Conservation (phyloP, 495 filamentous ascomycete genomes). For the Penicillium parvum region DNA sequence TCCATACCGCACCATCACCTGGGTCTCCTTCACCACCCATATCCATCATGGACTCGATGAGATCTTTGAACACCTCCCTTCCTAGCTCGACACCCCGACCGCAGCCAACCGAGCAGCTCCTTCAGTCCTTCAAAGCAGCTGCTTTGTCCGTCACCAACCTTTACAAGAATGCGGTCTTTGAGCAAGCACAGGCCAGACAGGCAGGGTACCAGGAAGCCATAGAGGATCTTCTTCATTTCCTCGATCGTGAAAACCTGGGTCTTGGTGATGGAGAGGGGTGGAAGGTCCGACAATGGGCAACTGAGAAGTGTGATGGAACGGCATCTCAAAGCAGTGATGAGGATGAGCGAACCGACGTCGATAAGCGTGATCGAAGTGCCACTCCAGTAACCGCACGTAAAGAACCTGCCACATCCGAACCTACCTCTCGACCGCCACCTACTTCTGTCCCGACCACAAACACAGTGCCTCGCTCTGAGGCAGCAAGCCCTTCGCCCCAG, state of each 20-base stretch:
- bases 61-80: conserved; percentile 65
- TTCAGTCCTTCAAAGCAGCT: conserved; percentile 85
- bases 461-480: conserved; percentile 26
- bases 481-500: conserved; percentile 19
- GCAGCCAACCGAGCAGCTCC: conserved; percentile 72
- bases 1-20: background rate
- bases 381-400: conserved; percentile 60
- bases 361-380: conserved; percentile 51
- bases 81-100: conserved; percentile 47
- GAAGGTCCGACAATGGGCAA: conserved; percentile 78
- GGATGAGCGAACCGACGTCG: conserved; percentile 52
- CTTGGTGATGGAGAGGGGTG: conserved; percentile 75
- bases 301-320: conserved; percentile 66
- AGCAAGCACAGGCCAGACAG: conserved; percentile 65
- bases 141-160: conserved; percentile 94
- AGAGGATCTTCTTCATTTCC: conserved; percentile 78
- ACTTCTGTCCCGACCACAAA: conserved; percentile 35
- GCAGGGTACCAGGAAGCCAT: conserved; percentile 93
- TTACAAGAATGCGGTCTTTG: conserved; percentile 81
- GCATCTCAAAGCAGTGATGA: conserved; percentile 65
- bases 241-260: conserved; percentile 76
- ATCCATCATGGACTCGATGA: conserved; percentile 66
- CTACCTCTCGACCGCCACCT: conserved; percentile 24
- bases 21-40: background rate
- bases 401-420: conserved; percentile 34